phyloP scores from a whole-genome alignment of 129 eudicot species.

The Arctium lappa region DNA sequence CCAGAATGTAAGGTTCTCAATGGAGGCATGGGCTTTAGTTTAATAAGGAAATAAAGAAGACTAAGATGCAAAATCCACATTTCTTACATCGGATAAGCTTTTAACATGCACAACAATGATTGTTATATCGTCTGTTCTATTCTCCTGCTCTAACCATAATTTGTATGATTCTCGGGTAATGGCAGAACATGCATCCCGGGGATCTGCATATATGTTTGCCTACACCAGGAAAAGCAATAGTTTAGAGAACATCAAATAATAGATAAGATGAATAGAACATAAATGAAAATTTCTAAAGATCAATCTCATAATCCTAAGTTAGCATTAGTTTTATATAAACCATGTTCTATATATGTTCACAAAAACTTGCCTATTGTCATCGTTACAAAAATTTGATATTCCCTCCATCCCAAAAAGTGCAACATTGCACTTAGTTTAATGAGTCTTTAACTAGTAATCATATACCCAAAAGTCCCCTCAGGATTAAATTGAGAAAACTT shows the following conservation, averaged over 20 bases:
- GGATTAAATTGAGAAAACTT: background rate
- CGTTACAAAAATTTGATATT: no score
- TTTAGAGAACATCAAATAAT: background rate
- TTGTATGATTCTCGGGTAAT: conserved; percentile 88
- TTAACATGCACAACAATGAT: conserved; percentile 79
- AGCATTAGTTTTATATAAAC: background rate
- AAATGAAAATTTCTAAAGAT: background rate
- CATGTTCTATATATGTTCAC: background rate
- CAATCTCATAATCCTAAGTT: background rate
- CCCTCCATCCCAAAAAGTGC: background rate
- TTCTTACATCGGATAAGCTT: conserved; percentile 59
- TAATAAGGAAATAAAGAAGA: background rate
- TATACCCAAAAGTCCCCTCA: background rate
- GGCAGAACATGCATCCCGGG: conserved; percentile 75
- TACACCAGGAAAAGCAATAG: conserved; percentile 22
- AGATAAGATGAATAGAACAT: background rate
- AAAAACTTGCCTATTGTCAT: background rate
- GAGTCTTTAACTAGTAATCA: background rate
- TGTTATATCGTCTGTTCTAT: conserved; percentile 93
- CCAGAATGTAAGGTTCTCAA: background rate
- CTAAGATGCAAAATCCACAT: background rate
- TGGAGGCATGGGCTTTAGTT: background rate
- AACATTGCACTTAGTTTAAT: background rate
- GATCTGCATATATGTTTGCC: conserved; percentile 74
- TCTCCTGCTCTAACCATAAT: conserved; percentile 89